Percentiles rank a stretch among this genome's conserved stretches.
Evolutionary conservation across 73 alveolate species (phyloP).

Genomic region (Urostyla sp.): DNA sequence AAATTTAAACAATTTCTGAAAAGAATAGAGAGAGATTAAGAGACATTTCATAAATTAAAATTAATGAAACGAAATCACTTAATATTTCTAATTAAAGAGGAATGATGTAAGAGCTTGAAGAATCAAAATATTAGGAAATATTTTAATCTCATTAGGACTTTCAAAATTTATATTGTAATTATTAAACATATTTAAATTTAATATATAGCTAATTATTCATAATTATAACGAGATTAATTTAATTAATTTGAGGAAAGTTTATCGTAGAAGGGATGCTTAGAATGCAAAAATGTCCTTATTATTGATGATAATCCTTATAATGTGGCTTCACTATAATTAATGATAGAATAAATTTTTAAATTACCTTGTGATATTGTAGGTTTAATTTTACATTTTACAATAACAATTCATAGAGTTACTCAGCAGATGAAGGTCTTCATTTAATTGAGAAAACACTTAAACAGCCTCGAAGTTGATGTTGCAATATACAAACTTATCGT

Average conservation of each 20-base stretch:
- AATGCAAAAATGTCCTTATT: constrained; percentile 25
- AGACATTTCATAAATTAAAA: too few relatives aligned
- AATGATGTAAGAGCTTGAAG: neutral
- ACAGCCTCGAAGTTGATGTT: too few relatives aligned
- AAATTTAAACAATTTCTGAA: too few relatives aligned
- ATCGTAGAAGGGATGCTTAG: neutral
- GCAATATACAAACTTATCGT: too few relatives aligned
- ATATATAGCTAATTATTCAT: neutral
- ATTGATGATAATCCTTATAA: constrained; percentile 51
- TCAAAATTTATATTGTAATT: neutral
- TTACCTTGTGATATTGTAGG: constrained; percentile 17
- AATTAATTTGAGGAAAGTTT: neutral
- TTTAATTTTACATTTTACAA: too few relatives aligned
- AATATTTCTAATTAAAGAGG: too few relatives aligned
- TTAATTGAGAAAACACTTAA: too few relatives aligned
- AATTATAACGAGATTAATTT: neutral
- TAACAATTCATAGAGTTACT: too few relatives aligned
- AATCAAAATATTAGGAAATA: neutral
- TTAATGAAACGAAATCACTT: too few relatives aligned
- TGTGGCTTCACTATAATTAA: constrained; percentile 25
- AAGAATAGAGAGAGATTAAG: too few relatives aligned
- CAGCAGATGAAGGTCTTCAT: too few relatives aligned
- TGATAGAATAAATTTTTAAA: constrained; percentile 18
- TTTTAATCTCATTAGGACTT: neutral
- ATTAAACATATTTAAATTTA: too few relatives aligned